Evolutionary conservation across 345 rosid genomes (phyloP).

Genomic region (Aethionema arabicum): DNA sequence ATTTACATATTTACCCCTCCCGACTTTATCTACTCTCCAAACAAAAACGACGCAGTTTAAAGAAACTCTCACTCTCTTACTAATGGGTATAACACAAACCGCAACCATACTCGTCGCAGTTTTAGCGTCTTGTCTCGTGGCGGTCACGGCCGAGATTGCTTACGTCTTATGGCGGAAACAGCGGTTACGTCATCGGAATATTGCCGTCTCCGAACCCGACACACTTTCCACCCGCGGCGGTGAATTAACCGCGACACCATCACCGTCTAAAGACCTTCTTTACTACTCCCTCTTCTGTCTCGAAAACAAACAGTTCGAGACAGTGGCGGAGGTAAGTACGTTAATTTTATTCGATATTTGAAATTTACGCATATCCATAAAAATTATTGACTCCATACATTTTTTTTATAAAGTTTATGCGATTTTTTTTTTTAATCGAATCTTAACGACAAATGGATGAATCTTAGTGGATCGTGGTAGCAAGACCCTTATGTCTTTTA

Average conservation of each 20-base stretch:
- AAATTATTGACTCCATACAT: too few species aligned
- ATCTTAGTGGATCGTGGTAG: too few species aligned
- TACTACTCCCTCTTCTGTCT: conserved; percentile 62
- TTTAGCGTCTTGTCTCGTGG: conserved; percentile 44
- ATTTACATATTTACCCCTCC: conserved; percentile 19
- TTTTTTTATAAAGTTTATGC: too few species aligned
- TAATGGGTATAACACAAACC: conserved; percentile 37
- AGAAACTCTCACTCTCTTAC: neutral
- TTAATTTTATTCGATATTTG: too few species aligned
- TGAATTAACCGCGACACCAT: conserved; percentile 33
- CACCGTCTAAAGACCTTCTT: conserved; percentile 70
- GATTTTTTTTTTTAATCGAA: too few species aligned
- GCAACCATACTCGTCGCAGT: conserved; percentile 42
- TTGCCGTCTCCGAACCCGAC: conserved; percentile 29
- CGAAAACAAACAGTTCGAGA: conserved; percentile 51
- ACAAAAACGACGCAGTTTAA: conserved; percentile 21
- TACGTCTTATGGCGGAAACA: conserved; percentile 57
- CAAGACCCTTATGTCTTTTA: too few species aligned
- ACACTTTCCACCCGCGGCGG: conserved; percentile 21
- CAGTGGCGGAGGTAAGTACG: too few species aligned
- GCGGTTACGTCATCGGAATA: conserved; percentile 39
- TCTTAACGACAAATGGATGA: too few species aligned
- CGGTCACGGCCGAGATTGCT: conserved; percentile 41
- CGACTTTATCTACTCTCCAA: neutral
- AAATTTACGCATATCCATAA: too few species aligned